A percentile compares a stretch with the other conserved stretches of the same genome.
Evolutionary conservation across 192 early-diverging fungal species (phyloP).

Genomic region (Gigaspora rosea): DNA sequence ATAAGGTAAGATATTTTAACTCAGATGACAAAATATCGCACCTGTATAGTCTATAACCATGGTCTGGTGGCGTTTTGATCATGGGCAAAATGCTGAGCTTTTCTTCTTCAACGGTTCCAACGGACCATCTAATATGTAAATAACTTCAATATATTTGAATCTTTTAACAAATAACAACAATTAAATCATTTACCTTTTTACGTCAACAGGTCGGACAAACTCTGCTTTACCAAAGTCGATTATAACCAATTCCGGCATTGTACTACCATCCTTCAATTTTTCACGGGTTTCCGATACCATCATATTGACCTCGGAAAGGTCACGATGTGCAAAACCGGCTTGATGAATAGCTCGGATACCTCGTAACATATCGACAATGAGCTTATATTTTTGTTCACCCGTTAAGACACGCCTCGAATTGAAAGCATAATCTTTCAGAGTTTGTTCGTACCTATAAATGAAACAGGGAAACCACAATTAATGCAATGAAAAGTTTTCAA

Average conservation of each 20-base stretch:
- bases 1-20: neutral
- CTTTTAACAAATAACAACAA: conserved; percentile 1
- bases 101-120: conserved; percentile 38
- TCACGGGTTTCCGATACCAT: conserved; percentile 56
- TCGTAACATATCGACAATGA: conserved; percentile 54
- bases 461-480: too few species aligned
- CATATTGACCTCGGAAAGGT: conserved; percentile 62
- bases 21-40: conserved; percentile 24
- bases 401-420: conserved; percentile 54
- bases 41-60: conserved; percentile 60
- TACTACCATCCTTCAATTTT: conserved; percentile 47
- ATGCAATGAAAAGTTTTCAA: too few species aligned
- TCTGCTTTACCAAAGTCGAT: conserved; percentile 67
- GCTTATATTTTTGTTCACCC: conserved; percentile 54
- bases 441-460: conserved; percentile 50
- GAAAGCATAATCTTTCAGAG: conserved; percentile 58
- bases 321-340: conserved; percentile 59
- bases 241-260: conserved; percentile 47
- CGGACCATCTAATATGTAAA: conserved; percentile 33
- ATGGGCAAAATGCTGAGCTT: conserved; percentile 50
- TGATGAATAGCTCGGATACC: conserved; percentile 55
- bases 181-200: conserved; percentile 49
- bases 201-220: conserved; percentile 51
- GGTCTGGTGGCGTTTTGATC: conserved; percentile 56
- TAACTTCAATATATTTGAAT: neutral